phyloP scores from a whole-genome alignment of 1,139 yeast genomes.

The Candida neerlandica region DNA sequence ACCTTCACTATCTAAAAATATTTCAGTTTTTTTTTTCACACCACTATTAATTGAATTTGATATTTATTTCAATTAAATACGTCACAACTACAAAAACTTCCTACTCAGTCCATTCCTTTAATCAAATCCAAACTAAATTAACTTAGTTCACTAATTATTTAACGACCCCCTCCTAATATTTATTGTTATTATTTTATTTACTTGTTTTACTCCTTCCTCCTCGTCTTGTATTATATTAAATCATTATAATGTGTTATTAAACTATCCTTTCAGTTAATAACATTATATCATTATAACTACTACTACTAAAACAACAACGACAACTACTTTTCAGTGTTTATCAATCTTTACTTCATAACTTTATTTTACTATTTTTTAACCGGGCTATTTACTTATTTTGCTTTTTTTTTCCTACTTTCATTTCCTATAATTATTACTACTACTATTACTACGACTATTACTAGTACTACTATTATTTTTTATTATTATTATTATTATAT shows the following conservation, averaged over 20 bases:
- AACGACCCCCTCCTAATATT: neutral
- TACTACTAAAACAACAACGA: no score
- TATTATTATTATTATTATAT: neutral
- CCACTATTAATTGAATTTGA: neutral
- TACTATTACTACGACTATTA: no score
- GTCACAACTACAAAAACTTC: neutral
- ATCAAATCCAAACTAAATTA: neutral
- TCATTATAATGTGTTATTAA: slow-evolving; percentile 5
- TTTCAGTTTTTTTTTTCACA: neutral
- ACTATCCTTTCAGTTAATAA: neutral
- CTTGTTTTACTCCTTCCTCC: neutral
- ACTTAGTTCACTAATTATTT: neutral
- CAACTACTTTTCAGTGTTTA: neutral
- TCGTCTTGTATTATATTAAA: slow-evolving; percentile 6
- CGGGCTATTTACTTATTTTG: neutral
- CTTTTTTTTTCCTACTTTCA: neutral
- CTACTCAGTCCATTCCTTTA: slow-evolving; percentile 2
- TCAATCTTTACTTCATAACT: neutral
- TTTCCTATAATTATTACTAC: neutral
- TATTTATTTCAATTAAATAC: neutral
- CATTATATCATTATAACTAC: slow-evolving; percentile 1
- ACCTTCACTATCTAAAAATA: neutral
- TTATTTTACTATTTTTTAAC: neutral
- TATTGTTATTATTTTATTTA: neutral
- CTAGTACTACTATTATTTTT: no score